These are phyloP conservation scores for Crotalaria pallida DNA, from an alignment of 306 rosid species.

Conservation along the genomic window DNA sequence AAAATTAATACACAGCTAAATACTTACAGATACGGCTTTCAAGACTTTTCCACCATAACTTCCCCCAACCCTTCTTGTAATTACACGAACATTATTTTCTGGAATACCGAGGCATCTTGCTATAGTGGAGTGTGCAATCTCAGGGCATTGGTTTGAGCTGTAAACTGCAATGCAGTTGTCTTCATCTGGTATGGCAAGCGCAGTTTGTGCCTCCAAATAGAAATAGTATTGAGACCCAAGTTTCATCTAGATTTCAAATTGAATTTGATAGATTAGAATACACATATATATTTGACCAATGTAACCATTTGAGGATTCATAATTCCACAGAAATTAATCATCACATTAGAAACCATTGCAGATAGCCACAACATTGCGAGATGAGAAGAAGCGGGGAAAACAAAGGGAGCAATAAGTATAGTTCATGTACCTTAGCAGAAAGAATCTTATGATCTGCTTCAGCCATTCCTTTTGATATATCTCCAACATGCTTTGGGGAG, in stretches of 20 bases:
- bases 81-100: conserved; percentile 71
- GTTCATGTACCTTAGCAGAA: conserved; percentile 57
- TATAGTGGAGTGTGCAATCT: conserved; percentile 41
- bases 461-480: conserved; percentile 74
- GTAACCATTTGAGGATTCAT: not conserved
- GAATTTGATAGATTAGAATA: not conserved
- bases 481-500: conserved; percentile 65
- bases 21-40: conserved; percentile 57
- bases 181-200: conserved; percentile 93
- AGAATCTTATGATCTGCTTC: conserved; percentile 70
- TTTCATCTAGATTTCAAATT: conserved; percentile 51
- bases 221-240: conserved; percentile 86
- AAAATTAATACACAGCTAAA: not conserved
- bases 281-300: not conserved
- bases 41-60: conserved; percentile 77
- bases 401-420: not conserved
- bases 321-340: conserved; percentile 10
- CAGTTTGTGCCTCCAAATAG: conserved; percentile 86
- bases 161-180: conserved; percentile 82
- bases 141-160: conserved; percentile 59
- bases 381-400: not conserved
- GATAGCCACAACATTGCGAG: not conserved
- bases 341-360: not conserved
- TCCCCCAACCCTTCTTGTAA: conserved; percentile 94
- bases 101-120: conserved; percentile 80